Conservation (phyloP, 495 filamentous ascomycete genomes). For the Letharia lupina region DNA sequence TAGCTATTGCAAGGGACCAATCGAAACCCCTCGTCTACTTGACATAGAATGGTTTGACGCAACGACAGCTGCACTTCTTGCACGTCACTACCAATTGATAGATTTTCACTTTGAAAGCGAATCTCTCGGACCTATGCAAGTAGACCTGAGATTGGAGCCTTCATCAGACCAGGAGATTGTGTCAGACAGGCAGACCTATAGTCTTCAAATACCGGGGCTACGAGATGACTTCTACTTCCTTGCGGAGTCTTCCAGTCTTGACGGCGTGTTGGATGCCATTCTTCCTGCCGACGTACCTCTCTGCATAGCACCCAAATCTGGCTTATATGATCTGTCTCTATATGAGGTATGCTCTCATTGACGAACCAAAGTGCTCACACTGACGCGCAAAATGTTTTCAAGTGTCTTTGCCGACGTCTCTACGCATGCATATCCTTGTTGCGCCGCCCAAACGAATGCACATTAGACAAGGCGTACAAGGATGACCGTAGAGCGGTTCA, state of each 20-base stretch:
- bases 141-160: not conserved
- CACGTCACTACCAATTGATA: not conserved
- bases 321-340: not conserved
- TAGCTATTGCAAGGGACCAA: conserved; percentile 15
- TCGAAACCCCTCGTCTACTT: conserved; percentile 2
- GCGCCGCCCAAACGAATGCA: not conserved
- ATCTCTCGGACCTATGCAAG: not conserved
- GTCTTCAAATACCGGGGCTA: not conserved
- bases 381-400: not conserved
- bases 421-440: conserved; percentile 3
- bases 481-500: not conserved
- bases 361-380: too few relatives aligned
- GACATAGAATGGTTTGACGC: conserved; percentile 1
- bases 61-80: not conserved
- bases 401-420: conserved; percentile 7
- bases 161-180: not conserved
- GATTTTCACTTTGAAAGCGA: not conserved
- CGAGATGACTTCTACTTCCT: not conserved
- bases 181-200: not conserved
- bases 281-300: not conserved
- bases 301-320: not conserved
- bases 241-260: not conserved
- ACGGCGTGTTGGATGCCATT: not conserved
- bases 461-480: not conserved
- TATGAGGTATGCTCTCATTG: conserved; percentile 5